Base-by-base conservation (phyloP, 306 rosid species). In the Casuarina equisetifolia region DNA sequence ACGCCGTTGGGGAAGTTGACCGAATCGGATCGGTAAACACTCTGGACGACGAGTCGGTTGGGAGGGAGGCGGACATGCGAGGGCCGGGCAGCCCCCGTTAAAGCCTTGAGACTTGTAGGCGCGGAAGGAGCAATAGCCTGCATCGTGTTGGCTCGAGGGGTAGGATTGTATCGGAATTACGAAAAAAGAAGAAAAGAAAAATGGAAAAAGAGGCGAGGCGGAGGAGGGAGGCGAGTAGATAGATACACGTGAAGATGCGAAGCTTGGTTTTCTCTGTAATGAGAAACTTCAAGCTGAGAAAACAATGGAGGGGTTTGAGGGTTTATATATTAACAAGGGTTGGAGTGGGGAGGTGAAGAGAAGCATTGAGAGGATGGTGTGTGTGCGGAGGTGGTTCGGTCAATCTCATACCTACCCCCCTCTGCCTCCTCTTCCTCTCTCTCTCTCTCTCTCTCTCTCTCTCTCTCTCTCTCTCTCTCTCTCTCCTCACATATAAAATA, bases 251-350 rank as follows among this genome's bases (percentile, higher is more conserved):
- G 35, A 0, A 2, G 19, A 25, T 25, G 32, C 32, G 32, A 5
- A 61, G 96, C 98, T 88, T 92, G 95, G 82, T 43, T 89, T 89
- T 87, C 96, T 85, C 90, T 83, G 39, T 17, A 32, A 51, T 57
- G 74, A 84, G 93, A 89, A 89, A 86, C 89, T 77, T 78, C 91
- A 90, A 93, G 97, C 98, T 93, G 93, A 89, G 89, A 72, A n/a
- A 73, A 7, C 62, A 48, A 35, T 2, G 75, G 52, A 63, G 64
- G 39, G 46, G 61, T 74, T 3, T 49, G 36, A 16, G 81, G 84
- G 82, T 74, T 81, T 88, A 74, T 75, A 90, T 89, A 86, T 52
- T 38, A 43, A 12, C 52, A 72, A 4, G 63, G 15, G 74, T 0
- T 3, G 48, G 6, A 8, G 44, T 62, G 16, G 15, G 48, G 6